Evolutionary conservation across 2,329 filamentous ascomycete genomes (phyloP), one percentile per base, ranked within the genome.

Genomic region (Claviceps africana): DNA sequence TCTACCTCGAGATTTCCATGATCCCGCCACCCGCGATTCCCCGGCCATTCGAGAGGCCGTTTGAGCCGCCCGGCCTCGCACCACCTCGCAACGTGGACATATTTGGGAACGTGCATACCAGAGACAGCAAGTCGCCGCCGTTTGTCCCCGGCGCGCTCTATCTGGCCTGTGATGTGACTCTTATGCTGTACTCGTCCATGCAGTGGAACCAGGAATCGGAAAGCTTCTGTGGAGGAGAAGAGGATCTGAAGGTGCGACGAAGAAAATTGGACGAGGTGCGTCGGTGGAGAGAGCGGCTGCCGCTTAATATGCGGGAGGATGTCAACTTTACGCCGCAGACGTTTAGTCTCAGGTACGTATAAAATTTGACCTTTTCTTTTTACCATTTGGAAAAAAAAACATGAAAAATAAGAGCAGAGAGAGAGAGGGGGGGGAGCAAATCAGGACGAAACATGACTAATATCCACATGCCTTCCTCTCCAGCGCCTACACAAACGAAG

Each of bases 271-370:
- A 15, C 6, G 21, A 51, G 28, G 42, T 56, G 11, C 40, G 52
- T 7, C 21, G 45, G 5, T 58, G 55, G 56, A 53, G 44, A 25
- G 46, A 21, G 7, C 35, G n/a, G 6, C 37, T 56, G 25, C 56
- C 56, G 7, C 43, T 44, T 2, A 49, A 51, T 33, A 50, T 58
- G 55, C 47, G 43, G 9, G 48, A 52, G 11, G 55, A 56, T n/a
- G 33, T 45, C n/a, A 58, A 58, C 28, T 51, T 54, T 35, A 55
- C 55, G 2, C 55, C 53, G 1, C 56, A 58, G 50, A 56, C 56
- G 3, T 54, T 49, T 31, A 53, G 50, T 44, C 50, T 58, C 33
- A 55, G 53, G 55, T 56, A 30, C 19, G 43, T 33, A 2, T n/a
- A 40, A 8, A 13, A 19, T 3, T 8, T 25, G 3, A 25, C 25